These are phyloP conservation scores for Leccinum disarticulatum DNA, from an alignment of 768 basidiomycete genomes.

Conservation along the genomic window DNA sequence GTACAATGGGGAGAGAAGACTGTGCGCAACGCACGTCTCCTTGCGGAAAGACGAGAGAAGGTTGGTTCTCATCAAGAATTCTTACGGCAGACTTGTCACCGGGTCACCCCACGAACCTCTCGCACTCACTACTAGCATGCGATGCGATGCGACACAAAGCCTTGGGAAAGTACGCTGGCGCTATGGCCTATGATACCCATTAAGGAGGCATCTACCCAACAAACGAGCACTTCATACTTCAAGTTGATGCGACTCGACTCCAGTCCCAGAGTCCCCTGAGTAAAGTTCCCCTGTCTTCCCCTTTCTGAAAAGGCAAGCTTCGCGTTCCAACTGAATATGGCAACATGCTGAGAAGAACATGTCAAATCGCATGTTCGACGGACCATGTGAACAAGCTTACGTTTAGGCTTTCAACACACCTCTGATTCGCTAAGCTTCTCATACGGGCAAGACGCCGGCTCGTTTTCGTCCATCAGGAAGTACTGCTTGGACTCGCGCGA, in stretches of 20 bases:
- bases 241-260: not conserved
- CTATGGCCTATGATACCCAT: not conserved
- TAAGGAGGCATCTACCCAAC: not conserved
- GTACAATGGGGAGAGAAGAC: too few species aligned
- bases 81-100: not conserved
- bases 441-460: too few species aligned
- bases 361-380: not conserved
- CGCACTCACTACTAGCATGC: too few species aligned
- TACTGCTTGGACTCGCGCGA: constrained; percentile 24
- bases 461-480: too few species aligned
- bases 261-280: not conserved
- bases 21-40: not conserved
- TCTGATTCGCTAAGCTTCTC: too few species aligned
- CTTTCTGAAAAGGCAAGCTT: constrained; percentile 5
- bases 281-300: not conserved
- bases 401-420: too few species aligned
- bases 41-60: not conserved
- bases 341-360: too few species aligned
- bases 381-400: too few species aligned
- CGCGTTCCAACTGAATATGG: not conserved
- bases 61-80: too few species aligned
- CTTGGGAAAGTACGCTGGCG: too few species aligned
- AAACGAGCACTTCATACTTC: not conserved
- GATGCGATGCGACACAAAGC: too few species aligned
- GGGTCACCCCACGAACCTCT: too few species aligned